A percentile compares a stretch with the other conserved stretches of the same genome.
phyloP scores from a whole-genome alignment of 495 filamentous ascomycete species.

The Tricharina praecox region DNA sequence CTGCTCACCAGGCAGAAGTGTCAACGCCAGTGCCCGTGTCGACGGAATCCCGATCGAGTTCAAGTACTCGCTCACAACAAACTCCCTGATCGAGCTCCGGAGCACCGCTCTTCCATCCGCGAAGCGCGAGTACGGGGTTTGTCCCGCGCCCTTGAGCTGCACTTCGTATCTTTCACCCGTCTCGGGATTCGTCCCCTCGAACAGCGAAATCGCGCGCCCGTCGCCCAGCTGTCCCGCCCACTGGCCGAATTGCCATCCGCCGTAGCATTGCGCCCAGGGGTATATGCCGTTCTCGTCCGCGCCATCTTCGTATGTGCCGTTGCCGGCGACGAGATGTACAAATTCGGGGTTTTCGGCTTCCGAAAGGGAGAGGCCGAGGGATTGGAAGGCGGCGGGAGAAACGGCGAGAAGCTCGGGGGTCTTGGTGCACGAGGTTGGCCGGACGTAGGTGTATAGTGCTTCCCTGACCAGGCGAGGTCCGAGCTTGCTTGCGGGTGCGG shows the following conservation, averaged over 20 bases:
- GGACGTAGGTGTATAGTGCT: constrained; percentile 79
- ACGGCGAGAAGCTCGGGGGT: constrained; percentile 59
- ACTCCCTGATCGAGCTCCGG: constrained; percentile 81
- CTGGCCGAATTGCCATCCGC: constrained; percentile 67
- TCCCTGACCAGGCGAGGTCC: constrained; percentile 69
- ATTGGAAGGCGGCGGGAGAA: constrained; percentile 55
- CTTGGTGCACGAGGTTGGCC: constrained; percentile 50
- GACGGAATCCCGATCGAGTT: constrained; percentile 71
- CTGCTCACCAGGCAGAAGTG: constrained; percentile 49
- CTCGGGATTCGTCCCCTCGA: constrained; percentile 65
- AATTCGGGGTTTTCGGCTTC: constrained; percentile 63
- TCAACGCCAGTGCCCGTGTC: constrained; percentile 71
- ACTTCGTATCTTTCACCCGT: constrained; percentile 66
- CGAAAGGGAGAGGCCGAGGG: constrained; percentile 51
- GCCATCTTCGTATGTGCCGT: constrained; percentile 42
- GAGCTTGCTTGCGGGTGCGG: constrained; percentile 56
- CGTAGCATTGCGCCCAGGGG: constrained; percentile 97
- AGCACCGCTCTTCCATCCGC: constrained; percentile 95
- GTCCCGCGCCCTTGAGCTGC: constrained; percentile 83
- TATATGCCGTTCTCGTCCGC: constrained; percentile 47
- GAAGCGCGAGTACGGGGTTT: constrained; percentile 87
- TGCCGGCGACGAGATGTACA: constrained; percentile 57
- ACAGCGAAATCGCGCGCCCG: constrained; percentile 82
- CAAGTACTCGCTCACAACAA: constrained; percentile 71
- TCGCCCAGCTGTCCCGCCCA: constrained; percentile 97